phyloP scores from a whole-genome alignment of 1,284 basidiomycete genomes.

The Leccinum huronense region DNA sequence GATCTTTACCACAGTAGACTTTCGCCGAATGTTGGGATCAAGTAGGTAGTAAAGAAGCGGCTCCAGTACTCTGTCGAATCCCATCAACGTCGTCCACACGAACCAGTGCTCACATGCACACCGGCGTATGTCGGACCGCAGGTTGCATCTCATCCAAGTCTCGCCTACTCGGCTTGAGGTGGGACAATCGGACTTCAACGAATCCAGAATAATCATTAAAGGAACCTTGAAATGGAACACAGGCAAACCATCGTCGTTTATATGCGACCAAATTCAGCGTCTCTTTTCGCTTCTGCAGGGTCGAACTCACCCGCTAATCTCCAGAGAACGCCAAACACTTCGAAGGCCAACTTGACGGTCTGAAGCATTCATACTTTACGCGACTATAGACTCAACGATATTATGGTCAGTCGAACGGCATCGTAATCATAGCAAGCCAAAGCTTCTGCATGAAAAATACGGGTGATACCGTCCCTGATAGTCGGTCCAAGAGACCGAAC shows the following conservation, averaged over 20 bases:
- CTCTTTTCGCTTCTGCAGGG: slow-evolving; percentile 1
- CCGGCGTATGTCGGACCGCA: slow-evolving; percentile 82
- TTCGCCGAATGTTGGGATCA: slow-evolving; percentile 63
- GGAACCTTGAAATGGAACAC: slow-evolving; percentile 83
- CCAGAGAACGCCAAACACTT: slow-evolving; percentile 93
- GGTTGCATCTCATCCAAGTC: slow-evolving; percentile 93
- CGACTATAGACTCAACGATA: slow-evolving; percentile 75
- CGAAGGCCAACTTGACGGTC: slow-evolving; percentile 60
- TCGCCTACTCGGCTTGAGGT: slow-evolving; percentile 75
- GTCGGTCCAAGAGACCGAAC: slow-evolving; percentile 72
- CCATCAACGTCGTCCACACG: slow-evolving; percentile 6
- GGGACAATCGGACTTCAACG: slow-evolving; percentile 74
- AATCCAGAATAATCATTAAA: slow-evolving; percentile 85
- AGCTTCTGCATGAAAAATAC: slow-evolving; percentile 95
- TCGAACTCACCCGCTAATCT: slow-evolving; percentile 72
- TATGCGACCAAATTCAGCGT: slow-evolving; percentile 31
- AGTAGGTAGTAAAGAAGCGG: slow-evolving; percentile 78
- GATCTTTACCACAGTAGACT: slow-evolving; percentile 49
- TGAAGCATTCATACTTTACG: slow-evolving; percentile 60
- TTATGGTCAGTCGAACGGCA: slow-evolving; percentile 68
- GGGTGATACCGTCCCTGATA: slow-evolving; percentile 80
- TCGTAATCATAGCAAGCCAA: slow-evolving; percentile 91
- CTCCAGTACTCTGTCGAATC: slow-evolving; percentile 68
- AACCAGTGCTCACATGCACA: slow-evolving; percentile 36
- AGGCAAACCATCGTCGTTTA: slow-evolving; percentile 80